Base-by-base conservation (phyloP, 495 filamentous ascomycete species). In the Chaetomium fimeti region DNA sequence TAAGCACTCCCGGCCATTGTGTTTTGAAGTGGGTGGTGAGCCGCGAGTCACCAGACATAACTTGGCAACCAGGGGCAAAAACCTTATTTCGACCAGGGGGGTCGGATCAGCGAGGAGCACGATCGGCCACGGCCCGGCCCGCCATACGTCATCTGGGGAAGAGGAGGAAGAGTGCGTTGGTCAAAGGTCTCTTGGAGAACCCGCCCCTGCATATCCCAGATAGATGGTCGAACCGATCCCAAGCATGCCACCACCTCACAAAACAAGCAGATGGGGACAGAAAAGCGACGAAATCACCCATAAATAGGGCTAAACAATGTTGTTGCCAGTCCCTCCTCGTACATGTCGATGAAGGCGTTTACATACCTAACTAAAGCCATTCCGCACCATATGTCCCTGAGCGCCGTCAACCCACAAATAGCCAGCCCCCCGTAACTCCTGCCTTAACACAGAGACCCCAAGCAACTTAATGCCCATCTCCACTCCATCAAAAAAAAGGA, bases 351-450 rank as follows among this genome's bases (percentile, higher is more conserved):
- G 42, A 32, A 47, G 18, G 56, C 22, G 40, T 3, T 13, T 29
- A 36, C 32, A 36, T n/a, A 47, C 16, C 24, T 52, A 22, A 11
- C 56, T 47, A 59, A 8, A 59, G 40, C 56, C 22, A 45, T 27
- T 12, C 42, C 42, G 32, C 36, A 20, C 54, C 36, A 2, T 47
- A 16, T 27, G 25, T 47, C 56, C 56, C 32, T 47, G 42, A 59
- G 56, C 56, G 56, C 56, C 20, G 43, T 18, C n/a, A 38, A 51
- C n/a, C 42, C 15, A 60, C 15, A 16, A 7, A 45, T 20, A 36
- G n/a, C 57, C 43, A 60, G 15, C 56, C 25, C 24, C 40, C 24
- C 16, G 11, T 32, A 25, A 45, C 42, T 54, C 51, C 51, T 32
- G 6, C 48, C 51, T n/a, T 45, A 43, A 29, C 4, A 59, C 24